phyloP scores from a whole-genome alignment of 176 grass and related monocot species.

The Carex kokanica region DNA sequence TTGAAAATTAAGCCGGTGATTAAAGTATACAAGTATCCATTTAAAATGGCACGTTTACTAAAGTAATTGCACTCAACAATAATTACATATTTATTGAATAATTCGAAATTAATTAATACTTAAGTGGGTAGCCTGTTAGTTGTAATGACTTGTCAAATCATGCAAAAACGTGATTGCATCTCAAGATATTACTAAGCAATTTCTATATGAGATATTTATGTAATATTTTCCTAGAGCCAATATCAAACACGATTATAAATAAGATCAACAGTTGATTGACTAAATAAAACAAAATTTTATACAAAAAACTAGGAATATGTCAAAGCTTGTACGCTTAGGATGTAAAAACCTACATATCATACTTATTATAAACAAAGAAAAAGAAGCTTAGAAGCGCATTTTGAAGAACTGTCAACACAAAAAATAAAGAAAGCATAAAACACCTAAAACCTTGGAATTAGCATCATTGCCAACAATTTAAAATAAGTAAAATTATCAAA shows the following conservation, averaged over 20 bases:
- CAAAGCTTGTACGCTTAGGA: not conserved
- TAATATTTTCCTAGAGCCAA: not conserved
- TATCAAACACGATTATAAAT: not conserved
- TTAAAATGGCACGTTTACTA: not conserved
- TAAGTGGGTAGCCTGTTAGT: not conserved
- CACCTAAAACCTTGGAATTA: too few relatives aligned
- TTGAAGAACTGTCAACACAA: not conserved
- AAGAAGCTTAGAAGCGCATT: not conserved
- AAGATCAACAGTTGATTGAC: not conserved
- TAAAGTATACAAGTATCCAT: not conserved
- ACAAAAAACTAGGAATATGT: not conserved
- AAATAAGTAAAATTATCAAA: not conserved
- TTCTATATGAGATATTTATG: not conserved
- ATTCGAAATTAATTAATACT: not conserved
- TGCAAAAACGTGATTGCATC: not conserved
- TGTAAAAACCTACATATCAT: not conserved
- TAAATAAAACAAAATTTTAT: not conserved
- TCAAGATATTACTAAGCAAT: not conserved
- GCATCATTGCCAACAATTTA: too few relatives aligned
- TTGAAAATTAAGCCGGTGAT: not conserved
- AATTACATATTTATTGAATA: not conserved
- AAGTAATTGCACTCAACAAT: not conserved
- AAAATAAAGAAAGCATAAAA: not conserved
- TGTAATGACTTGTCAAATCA: not conserved
- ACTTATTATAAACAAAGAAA: not conserved